Percentiles rank a stretch among this genome's conserved stretches.
These are phyloP conservation scores for Juncus effusus DNA, from an alignment of 176 grass and related monocot genomes.

Conservation along the genomic window DNA sequence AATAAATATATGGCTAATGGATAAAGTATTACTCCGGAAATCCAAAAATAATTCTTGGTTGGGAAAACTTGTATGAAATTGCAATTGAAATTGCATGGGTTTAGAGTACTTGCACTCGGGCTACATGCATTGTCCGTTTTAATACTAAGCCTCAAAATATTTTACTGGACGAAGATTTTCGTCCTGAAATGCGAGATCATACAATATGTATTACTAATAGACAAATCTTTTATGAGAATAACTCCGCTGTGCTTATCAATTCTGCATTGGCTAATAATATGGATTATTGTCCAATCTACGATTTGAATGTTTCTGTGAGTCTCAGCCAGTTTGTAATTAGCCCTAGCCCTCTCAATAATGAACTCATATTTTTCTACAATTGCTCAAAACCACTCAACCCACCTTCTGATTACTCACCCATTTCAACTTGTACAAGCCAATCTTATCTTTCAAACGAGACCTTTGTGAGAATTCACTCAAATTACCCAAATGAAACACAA, in stretches of 20 bases:
- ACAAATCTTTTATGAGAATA: constrained; percentile 27
- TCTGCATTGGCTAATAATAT: neutral
- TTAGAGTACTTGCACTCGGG: constrained; percentile 44
- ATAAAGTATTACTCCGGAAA: constrained; percentile 38
- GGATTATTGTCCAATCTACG: neutral
- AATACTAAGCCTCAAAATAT: constrained; percentile 63
- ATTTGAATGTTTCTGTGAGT: neutral
- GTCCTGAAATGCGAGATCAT: constrained; percentile 40
- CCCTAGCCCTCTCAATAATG: constrained; percentile 4
- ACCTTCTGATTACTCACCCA: neutral
- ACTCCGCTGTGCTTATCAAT: constrained; percentile 14
- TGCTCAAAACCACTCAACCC: neutral
- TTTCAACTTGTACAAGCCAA: neutral
- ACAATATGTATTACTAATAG: neutral
- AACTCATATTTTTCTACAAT: constrained; percentile 41
- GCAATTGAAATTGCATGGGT: constrained; percentile 42
- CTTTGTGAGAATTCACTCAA: constrained; percentile 2
- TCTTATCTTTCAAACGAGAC: neutral
- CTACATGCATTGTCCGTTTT: constrained; percentile 22
- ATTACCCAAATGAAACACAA: constrained; percentile 13
- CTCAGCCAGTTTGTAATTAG: constrained; percentile 35
- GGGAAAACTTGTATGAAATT: constrained; percentile 35
- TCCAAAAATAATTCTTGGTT: constrained; percentile 28
- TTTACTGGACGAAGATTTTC: constrained; percentile 38
- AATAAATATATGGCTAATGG: constrained; percentile 60